A percentile compares a stretch with the other conserved stretches of the same genome.
phyloP scores from a whole-genome alignment of 352 stramenopile genomes.

The Phytopythium sindhum region DNA sequence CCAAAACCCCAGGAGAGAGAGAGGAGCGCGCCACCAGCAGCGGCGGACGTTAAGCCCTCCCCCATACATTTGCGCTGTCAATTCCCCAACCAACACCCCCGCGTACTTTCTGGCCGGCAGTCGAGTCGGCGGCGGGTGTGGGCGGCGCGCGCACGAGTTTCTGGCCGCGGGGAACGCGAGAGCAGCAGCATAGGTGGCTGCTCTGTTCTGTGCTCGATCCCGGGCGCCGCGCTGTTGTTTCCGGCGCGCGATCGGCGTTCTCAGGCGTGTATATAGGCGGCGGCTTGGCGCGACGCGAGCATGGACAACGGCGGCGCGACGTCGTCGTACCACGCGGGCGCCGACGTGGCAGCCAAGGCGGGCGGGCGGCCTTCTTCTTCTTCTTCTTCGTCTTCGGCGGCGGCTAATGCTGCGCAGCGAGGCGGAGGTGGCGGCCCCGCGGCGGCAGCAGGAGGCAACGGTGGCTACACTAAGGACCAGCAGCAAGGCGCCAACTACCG shows the following conservation, averaged over 20 bases:
- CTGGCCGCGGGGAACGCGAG: not conserved
- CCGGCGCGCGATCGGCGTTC: not conserved
- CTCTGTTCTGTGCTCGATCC: not conserved
- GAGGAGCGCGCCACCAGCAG: not conserved
- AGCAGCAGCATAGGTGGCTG: not conserved
- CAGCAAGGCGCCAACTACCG: constrained; percentile 12
- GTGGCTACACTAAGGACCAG: constrained; percentile 24
- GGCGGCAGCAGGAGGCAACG: not conserved
- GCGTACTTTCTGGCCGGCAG: not conserved
- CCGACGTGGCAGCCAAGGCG: constrained; percentile 11
- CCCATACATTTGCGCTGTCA: constrained; percentile 9
- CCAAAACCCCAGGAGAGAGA: not conserved
- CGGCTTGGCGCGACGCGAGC: not conserved
- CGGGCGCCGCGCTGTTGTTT: not conserved
- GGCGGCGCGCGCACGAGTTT: not conserved
- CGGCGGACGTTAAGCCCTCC: constrained; percentile 3
- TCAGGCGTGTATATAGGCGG: not conserved
- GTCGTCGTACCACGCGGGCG: constrained; percentile 20
- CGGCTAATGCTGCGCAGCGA: not conserved
- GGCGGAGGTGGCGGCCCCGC: constrained; percentile 5
- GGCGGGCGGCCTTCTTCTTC: not conserved
- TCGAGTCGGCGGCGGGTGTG: not conserved
- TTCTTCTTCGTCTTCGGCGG: not conserved
- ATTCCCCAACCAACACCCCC: constrained; percentile 3
- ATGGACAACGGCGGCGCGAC: constrained; percentile 14